Evolutionary conservation across 225 moss, liverwort and hornwort species (phyloP).

Genomic region (Bryoerythrophyllum caledonicum): DNA sequence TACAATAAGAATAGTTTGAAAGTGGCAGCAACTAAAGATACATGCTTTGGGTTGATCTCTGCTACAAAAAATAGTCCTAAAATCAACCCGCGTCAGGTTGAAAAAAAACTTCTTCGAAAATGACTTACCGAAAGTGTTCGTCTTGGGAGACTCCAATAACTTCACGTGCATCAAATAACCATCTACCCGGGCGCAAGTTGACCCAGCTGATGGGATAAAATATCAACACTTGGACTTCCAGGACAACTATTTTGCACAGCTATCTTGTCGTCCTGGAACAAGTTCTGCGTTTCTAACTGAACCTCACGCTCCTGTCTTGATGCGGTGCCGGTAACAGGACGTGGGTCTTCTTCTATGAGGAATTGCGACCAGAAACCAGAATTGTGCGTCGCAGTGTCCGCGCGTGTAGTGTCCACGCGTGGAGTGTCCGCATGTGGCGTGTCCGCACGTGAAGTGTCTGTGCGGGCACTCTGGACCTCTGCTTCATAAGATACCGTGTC

Average conservation of each 20-base stretch:
- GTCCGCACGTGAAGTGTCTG: conserved; percentile 38
- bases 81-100: not conserved
- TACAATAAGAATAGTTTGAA: not conserved
- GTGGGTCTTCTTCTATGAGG: conserved; percentile 65
- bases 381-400: conserved; percentile 34
- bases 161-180: not conserved
- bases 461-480: conserved; percentile 50
- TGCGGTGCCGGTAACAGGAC: conserved; percentile 36
- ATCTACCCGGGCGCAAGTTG: conserved; percentile 70
- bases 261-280: conserved; percentile 36
- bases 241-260: conserved; percentile 41
- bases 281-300: conserved; percentile 36
- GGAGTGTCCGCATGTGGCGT: conserved; percentile 24
- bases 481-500: conserved; percentile 42
- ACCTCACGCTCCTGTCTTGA: conserved; percentile 26
- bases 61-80: not conserved
- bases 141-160: not conserved
- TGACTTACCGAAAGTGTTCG: not conserved
- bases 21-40: not conserved
- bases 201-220: conserved; percentile 65
- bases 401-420: conserved; percentile 29
- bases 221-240: conserved; percentile 57
- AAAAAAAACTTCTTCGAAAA: not conserved
- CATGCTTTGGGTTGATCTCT: not conserved
- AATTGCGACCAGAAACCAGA: conserved; percentile 95